phyloP scores from a whole-genome alignment of 1,284 basidiomycete species.

The Hymenochaete sp. region DNA sequence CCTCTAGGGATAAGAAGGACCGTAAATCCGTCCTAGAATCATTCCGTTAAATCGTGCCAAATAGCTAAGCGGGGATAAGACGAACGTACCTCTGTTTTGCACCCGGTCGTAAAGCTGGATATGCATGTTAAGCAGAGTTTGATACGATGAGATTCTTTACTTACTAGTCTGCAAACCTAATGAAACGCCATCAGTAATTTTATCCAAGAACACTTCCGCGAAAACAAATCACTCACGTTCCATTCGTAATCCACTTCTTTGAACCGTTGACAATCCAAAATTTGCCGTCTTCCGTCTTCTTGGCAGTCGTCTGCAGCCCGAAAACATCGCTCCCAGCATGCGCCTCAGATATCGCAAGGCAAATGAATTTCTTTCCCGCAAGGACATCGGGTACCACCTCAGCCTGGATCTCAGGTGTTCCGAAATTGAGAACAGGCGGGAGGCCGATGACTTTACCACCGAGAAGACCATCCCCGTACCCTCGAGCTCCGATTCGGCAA shows the following conservation, averaged over 20 bases:
- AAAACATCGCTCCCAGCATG: slow-evolving; percentile 89
- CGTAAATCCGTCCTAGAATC: slow-evolving; percentile 67
- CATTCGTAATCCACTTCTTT: slow-evolving; percentile 80
- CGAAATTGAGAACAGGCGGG: slow-evolving; percentile 81
- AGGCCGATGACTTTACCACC: slow-evolving; percentile 74
- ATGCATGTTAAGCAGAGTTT: slow-evolving; percentile 23
- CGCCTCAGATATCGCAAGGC: slow-evolving; percentile 84
- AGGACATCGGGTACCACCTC: slow-evolving; percentile 78
- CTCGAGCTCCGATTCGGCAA: slow-evolving; percentile 52
- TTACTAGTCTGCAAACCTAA: slow-evolving; percentile 29
- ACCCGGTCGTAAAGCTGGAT: slow-evolving; percentile 54
- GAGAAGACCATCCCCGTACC: slow-evolving; percentile 56
- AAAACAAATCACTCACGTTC: slow-evolving; percentile 38
- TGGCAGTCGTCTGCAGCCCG: slow-evolving; percentile 75
- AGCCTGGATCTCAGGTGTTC: slow-evolving; percentile 66
- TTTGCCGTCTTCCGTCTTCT: slow-evolving; percentile 76
- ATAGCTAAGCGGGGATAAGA: not conserved
- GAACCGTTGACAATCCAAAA: slow-evolving; percentile 81
- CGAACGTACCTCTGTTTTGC: slow-evolving; percentile 42
- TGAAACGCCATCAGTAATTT: not conserved
- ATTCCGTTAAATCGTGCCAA: not conserved
- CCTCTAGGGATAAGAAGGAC: slow-evolving; percentile 74
- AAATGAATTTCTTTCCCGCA: slow-evolving; percentile 69
- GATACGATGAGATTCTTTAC: not conserved
- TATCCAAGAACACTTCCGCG: not conserved